Percentiles rank a stretch among this genome's conserved stretches.
These are phyloP conservation scores for Rutstroemia sydowiana DNA, from an alignment of 2,329 filamentous ascomycete species.

Conservation along the genomic window DNA sequence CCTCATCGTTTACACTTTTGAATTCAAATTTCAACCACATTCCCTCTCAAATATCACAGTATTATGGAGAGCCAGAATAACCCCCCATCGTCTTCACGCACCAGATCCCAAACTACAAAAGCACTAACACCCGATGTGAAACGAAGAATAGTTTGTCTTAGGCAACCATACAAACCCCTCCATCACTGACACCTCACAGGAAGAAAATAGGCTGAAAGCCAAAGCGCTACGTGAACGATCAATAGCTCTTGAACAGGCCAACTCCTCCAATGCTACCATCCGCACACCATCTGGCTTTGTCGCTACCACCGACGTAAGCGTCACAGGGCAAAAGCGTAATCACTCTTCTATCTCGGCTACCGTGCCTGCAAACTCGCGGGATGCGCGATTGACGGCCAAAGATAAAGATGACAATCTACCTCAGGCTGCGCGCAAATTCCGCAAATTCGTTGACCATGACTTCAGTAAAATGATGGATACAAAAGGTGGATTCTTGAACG, in stretches of 20 bases:
- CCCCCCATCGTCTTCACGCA: constrained; percentile 12
- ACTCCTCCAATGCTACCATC: constrained; percentile 31
- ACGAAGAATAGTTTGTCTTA: constrained; percentile 44
- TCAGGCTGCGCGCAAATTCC: constrained; percentile 77
- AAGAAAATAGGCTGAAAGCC: constrained; percentile 79
- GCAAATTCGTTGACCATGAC: constrained; percentile 95
- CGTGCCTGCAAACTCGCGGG: constrained; percentile 55
- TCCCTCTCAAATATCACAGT: background rate
- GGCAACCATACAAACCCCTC: background rate
- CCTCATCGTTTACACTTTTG: too few relatives aligned
- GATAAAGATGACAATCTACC: constrained; percentile 17
- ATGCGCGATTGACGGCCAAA: constrained; percentile 44
- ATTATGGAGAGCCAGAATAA: constrained; percentile 22
- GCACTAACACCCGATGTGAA: constrained; percentile 49
- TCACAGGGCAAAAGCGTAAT: constrained; percentile 62
- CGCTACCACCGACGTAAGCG: constrained; percentile 55
- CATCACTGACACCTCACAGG: constrained; percentile 40
- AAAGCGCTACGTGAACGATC: constrained; percentile 76
- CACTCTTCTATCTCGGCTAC: constrained; percentile 53
- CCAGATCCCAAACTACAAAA: constrained; percentile 24
- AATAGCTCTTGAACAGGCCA: constrained; percentile 52
- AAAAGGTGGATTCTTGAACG: constrained; percentile 89
- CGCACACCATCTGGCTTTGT: constrained; percentile 63
- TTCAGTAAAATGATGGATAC: constrained; percentile 98
- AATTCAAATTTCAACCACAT: too few relatives aligned